Evolutionary conservation across 805 yeast species (phyloP).

Genomic region (Metschnikowia continentalis): DNA sequence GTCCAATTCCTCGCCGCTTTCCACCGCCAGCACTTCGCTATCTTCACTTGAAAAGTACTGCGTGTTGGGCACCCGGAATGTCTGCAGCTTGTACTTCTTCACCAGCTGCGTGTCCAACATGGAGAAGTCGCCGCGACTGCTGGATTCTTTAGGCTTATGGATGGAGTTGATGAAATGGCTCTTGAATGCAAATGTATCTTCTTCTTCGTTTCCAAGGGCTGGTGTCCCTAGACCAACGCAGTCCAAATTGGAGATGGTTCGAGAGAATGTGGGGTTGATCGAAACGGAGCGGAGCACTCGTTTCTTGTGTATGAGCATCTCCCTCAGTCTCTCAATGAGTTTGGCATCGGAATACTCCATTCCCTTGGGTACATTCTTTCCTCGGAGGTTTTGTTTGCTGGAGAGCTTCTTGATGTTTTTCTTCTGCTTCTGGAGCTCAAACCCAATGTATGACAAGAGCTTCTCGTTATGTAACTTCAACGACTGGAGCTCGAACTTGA

Average conservation of each 20-base stretch:
- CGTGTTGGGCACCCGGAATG: constrained; percentile 17
- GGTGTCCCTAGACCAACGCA: constrained; percentile 11
- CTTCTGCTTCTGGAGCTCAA: constrained; percentile 48
- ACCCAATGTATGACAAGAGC: constrained; percentile 53
- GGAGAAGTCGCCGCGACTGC: constrained; percentile 2
- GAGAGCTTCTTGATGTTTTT: constrained; percentile 37
- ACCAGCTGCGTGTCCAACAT: constrained; percentile 16
- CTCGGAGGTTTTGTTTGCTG: constrained; percentile 32
- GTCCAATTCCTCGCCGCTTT: constrained; percentile 8
- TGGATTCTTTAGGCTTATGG: neutral
- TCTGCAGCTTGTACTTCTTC: constrained; percentile 37
- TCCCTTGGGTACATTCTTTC: constrained; percentile 14
- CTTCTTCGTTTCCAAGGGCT: constrained; percentile 8
- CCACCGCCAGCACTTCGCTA: constrained; percentile 9
- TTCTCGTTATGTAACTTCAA: constrained; percentile 54
- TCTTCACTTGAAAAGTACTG: constrained; percentile 7
- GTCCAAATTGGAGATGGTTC: constrained; percentile 6
- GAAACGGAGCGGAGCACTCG: constrained; percentile 39
- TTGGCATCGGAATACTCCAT: constrained; percentile 51
- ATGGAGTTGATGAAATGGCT: constrained; percentile 16
- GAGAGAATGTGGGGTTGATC: constrained; percentile 19
- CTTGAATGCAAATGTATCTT: constrained; percentile 15
- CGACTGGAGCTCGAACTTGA: constrained; percentile 51
- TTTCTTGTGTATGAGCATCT: constrained; percentile 41
- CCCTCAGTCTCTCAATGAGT: constrained; percentile 46